Conservation (phyloP, 495 filamentous ascomycete genomes). For the Oidiodendron maius region DNA sequence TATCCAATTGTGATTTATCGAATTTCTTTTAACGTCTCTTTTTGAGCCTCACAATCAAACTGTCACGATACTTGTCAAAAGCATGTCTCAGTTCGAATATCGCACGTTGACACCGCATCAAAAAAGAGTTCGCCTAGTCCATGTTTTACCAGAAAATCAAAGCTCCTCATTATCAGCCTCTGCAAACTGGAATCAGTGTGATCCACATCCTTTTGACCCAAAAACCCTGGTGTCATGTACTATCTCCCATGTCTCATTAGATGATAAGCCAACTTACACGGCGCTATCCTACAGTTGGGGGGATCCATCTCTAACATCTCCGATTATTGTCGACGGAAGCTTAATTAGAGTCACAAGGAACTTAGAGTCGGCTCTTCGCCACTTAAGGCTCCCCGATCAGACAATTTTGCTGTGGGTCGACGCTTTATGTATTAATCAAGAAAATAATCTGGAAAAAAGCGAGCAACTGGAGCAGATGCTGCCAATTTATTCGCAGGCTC, state of each 20-base stretch:
- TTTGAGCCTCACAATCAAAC: no score
- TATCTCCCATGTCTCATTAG: neutral
- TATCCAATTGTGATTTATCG: no score
- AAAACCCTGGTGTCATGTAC: neutral
- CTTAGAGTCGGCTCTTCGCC: neutral
- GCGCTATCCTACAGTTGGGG: neutral
- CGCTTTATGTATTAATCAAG: neutral
- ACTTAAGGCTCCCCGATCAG: neutral
- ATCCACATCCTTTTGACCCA: no score
- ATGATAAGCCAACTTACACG: neutral
- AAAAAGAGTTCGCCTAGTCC: no score
- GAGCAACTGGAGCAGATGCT: neutral
- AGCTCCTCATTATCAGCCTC: no score
- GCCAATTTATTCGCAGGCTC: neutral
- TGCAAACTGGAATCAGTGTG: no score
- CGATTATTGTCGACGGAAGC: neutral
- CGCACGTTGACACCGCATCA: no score
- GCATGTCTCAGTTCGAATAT: no score
- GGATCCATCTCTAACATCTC: neutral
- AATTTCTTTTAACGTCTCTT: no score
- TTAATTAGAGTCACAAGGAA: neutral
- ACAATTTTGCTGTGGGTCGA: slow-evolving; percentile 9
- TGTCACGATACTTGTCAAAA: no score
- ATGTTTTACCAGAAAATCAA: no score
- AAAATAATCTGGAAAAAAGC: neutral